These are phyloP conservation scores for Ustanciosporium gigantosporum DNA, from an alignment of 1,284 basidiomycete species.

Conservation along the genomic window DNA sequence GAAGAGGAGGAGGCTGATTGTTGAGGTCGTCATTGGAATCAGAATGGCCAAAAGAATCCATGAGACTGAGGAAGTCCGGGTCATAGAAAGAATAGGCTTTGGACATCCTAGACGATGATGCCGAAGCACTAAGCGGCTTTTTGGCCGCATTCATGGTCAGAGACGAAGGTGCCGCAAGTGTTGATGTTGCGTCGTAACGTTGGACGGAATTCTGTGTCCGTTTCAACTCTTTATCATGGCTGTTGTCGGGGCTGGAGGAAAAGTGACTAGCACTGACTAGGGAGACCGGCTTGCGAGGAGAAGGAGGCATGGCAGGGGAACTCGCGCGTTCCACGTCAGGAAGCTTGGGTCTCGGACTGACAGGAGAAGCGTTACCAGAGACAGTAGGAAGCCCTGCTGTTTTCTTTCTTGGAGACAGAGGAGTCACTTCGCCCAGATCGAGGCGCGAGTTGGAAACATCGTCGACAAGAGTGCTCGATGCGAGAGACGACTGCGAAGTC, in stretches of 20 bases:
- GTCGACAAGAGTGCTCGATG: too few species aligned
- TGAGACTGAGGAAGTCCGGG: slow-evolving; percentile 70
- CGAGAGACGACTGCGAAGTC: slow-evolving; percentile 1
- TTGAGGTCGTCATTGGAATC: slow-evolving; percentile 36
- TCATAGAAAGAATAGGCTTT: slow-evolving; percentile 75
- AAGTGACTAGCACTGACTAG: background rate
- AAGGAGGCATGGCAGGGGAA: background rate
- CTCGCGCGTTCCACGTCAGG: background rate
- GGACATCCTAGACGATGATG: slow-evolving; percentile 23
- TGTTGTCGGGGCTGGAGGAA: background rate
- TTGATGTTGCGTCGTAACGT: too few species aligned
- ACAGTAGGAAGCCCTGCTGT: background rate
- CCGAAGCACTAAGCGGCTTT: slow-evolving; percentile 17
- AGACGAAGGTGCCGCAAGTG: too few species aligned
- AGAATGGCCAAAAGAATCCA: slow-evolving; percentile 60
- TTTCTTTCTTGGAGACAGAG: background rate
- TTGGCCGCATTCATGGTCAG: too few species aligned
- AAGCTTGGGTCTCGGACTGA: background rate
- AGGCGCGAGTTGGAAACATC: too few species aligned
- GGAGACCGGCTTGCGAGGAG: background rate
- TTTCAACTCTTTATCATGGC: too few species aligned
- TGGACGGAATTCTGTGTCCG: too few species aligned
- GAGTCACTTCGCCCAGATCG: too few species aligned
- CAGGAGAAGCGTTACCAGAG: background rate
- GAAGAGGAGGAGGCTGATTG: background rate